Base-by-base conservation (phyloP, 2,329 filamentous ascomycete species). In the Bipolaris sorokiniana region DNA sequence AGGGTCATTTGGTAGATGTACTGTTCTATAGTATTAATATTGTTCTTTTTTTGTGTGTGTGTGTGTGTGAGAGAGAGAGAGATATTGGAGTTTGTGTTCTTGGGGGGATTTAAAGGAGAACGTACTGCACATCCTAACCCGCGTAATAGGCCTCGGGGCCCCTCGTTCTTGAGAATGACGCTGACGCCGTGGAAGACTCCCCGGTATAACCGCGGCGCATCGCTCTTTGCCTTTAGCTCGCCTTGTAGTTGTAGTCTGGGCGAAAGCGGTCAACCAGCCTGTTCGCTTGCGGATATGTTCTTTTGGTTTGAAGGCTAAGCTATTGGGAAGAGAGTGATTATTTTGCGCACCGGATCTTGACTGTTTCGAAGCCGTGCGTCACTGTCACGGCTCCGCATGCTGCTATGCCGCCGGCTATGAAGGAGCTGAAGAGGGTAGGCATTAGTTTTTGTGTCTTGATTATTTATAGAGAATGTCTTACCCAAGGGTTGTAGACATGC, bases 311-410 rank as follows among this genome's bases (percentile, higher is more conserved):
- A 28, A 28, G 26, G 26, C 26, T 10, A 28, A 28, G 23, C 41
- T 22, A 48, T 22, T 16, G 11, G 38, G 26, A 26, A 26, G 22
- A 26, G 20, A 40, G 38, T 40, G 18, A 22, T 40, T 40, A 9
- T 40, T 49, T 48, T 59, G 74, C 83, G 74, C 82, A 93, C 90
- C 93, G 90, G 75, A 98, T 98, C 86, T 99, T 99, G 76, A 99
- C 92, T 11, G 94, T 98, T 80, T 99, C 95, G 81, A 98, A 98
- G 55, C 93, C 93, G 79, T 99, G 95, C 48, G 95, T 98, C 65
- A 96, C 93, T 38, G 94, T 98, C 56, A 99, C 95, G 64, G 95
- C 95, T 74, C 95, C 95, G 80, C 94, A 98, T 65, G 95, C 95
- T 74, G 95, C 95, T 74, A 99, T 90, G 75, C 95, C 95, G 76